These are phyloP conservation scores for Catenaria anguillulae DNA, from an alignment of 371 early-diverging fungal species.

Conservation along the genomic window DNA sequence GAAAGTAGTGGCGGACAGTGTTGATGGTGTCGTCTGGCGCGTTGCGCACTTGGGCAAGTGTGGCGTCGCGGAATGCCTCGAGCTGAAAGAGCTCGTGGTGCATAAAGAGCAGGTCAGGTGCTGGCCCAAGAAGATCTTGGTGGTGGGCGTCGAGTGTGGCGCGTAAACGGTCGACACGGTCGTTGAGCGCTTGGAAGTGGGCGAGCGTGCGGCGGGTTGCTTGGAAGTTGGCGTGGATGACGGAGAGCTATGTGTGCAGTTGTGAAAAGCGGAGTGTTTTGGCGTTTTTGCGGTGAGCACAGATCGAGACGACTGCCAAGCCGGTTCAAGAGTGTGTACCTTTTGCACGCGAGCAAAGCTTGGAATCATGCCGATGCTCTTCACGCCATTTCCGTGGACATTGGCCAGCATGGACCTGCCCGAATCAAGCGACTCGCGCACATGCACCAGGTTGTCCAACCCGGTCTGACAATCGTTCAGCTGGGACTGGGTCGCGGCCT, in stretches of 20 bases:
- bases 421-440: slow-evolving; percentile 45
- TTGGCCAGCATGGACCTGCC: slow-evolving; percentile 55
- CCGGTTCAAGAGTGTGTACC: too few relatives aligned
- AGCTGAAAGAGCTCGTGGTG: slow-evolving; percentile 78
- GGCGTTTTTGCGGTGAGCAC: too few relatives aligned
- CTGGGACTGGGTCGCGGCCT: slow-evolving; percentile 78
- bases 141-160: slow-evolving; percentile 55
- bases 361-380: slow-evolving; percentile 63
- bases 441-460: slow-evolving; percentile 52
- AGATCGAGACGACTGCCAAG: too few relatives aligned
- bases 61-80: slow-evolving; percentile 68
- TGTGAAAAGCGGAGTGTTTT: too few relatives aligned
- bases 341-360: slow-evolving; percentile 68
- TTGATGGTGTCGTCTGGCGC: slow-evolving; percentile 60
- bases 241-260: slow-evolving; percentile 54
- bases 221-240: slow-evolving; percentile 81
- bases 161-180: slow-evolving; percentile 53
- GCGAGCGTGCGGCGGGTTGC: slow-evolving; percentile 66
- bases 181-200: slow-evolving; percentile 69
- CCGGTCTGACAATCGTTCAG: slow-evolving; percentile 82
- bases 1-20: slow-evolving; percentile 66
- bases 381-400: slow-evolving; percentile 69
- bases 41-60: slow-evolving; percentile 56
- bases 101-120: slow-evolving; percentile 59
- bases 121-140: slow-evolving; percentile 41